Evolutionary conservation across 1,284 basidiomycete species (phyloP).

Genomic region (Trichosporon sp.): DNA sequence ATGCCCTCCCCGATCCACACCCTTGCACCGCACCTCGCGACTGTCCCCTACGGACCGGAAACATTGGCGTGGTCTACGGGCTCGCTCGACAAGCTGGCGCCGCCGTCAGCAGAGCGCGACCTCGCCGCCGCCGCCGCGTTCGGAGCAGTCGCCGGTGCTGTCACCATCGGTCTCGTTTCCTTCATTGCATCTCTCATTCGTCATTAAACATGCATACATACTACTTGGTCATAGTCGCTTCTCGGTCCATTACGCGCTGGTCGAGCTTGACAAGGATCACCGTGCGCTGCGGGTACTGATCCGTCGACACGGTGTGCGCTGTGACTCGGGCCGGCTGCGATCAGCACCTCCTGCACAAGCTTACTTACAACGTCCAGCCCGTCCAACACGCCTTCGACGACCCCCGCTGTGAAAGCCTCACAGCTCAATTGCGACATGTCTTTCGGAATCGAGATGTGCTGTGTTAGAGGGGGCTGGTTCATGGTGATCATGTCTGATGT

Average conservation of each 20-base stretch:
- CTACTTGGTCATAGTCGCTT: constrained; percentile 61
- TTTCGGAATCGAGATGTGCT: constrained; percentile 85
- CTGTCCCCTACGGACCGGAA: neutral
- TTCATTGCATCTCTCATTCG: constrained; percentile 1
- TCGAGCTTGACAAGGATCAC: constrained; percentile 94
- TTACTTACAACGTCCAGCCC: constrained; percentile 82
- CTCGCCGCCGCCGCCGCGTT: constrained; percentile 21
- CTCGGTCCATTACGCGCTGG: constrained; percentile 78
- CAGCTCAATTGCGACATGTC: constrained; percentile 93
- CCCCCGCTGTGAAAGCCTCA: constrained; percentile 92
- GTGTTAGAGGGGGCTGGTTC: constrained; percentile 87
- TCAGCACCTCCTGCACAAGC: neutral
- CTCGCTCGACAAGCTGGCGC: constrained; percentile 22
- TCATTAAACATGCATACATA: constrained; percentile 6
- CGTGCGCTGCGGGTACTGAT: constrained; percentile 73
- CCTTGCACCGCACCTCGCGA: neutral
- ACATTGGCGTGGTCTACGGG: constrained; percentile 13
- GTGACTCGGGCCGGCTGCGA: constrained; percentile 89
- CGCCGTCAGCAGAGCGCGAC: constrained; percentile 30
- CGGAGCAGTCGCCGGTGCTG: constrained; percentile 19
- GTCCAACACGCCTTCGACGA: constrained; percentile 95
- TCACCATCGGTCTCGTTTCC: constrained; percentile 4
- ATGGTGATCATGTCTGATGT: constrained; percentile 91
- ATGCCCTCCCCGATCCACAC: neutral
- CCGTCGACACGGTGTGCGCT: constrained; percentile 84